A percentile compares a stretch with the other conserved stretches of the same genome.
phyloP scores from a whole-genome alignment of 2,329 filamentous ascomycete genomes.

The Phialemonium atrogriseum region DNA sequence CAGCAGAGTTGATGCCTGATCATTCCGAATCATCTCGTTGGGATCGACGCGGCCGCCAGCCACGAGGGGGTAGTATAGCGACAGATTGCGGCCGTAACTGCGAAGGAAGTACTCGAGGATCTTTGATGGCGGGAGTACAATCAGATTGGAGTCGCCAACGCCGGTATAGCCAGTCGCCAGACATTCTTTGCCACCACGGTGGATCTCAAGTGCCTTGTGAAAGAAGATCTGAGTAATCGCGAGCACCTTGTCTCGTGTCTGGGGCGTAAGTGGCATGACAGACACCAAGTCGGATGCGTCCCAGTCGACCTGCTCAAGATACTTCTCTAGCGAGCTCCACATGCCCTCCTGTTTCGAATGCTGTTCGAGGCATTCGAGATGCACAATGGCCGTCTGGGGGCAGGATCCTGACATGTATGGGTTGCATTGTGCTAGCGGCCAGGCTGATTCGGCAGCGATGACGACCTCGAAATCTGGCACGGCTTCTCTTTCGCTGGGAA shows the following conservation, averaged over 20 bases:
- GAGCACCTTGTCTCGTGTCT: constrained; percentile 58
- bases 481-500: constrained; percentile 17
- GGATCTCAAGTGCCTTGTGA: constrained; percentile 62
- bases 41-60: constrained; percentile 52
- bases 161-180: constrained; percentile 29
- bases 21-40: constrained; percentile 59
- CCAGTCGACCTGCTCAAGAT: constrained; percentile 27
- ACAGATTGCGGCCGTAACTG: constrained; percentile 57
- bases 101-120: constrained; percentile 61
- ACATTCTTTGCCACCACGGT: constrained; percentile 45
- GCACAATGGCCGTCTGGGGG: constrained; percentile 40
- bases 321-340: constrained; percentile 36
- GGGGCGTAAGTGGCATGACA: constrained; percentile 34
- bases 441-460: constrained; percentile 37
- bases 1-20: constrained; percentile 56
- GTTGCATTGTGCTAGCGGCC: constrained; percentile 44
- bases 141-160: constrained; percentile 39
- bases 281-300: constrained; percentile 27
- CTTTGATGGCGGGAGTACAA: constrained; percentile 56
- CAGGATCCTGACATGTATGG: constrained; percentile 34
- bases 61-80: constrained; percentile 58
- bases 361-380: constrained; percentile 41
- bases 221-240: constrained; percentile 64
- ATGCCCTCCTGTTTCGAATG: constrained; percentile 38
- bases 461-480: constrained; percentile 38